These are phyloP conservation scores for Aspergillus eucalypticola DNA, from an alignment of 2,329 filamentous ascomycete species.

Conservation along the genomic window DNA sequence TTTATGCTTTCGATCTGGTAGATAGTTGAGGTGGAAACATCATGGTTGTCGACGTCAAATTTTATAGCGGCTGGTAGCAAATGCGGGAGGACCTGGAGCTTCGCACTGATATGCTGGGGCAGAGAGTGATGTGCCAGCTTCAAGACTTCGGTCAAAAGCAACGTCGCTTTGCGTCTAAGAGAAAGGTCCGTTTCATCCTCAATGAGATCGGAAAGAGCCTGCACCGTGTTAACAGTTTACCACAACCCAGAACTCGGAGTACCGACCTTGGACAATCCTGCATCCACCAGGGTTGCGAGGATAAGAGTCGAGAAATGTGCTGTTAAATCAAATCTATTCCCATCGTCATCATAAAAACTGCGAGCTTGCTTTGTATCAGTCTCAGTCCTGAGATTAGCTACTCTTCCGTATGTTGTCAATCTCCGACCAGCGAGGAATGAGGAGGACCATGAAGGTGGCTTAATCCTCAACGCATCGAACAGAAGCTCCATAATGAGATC, in stretches of 20 bases:
- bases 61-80: slow-evolving; percentile 75
- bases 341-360: slow-evolving; percentile 66
- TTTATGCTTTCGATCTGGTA: slow-evolving; percentile 99
- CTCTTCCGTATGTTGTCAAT: slow-evolving; percentile 93
- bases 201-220: slow-evolving; percentile 52
- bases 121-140: slow-evolving; percentile 85
- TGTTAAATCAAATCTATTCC: slow-evolving; percentile 69
- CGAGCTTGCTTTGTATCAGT: slow-evolving; percentile 54
- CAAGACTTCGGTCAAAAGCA: slow-evolving; percentile 86
- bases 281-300: slow-evolving; percentile 79
- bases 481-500: slow-evolving; percentile 87
- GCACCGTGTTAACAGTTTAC: slow-evolving; percentile 22
- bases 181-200: slow-evolving; percentile 51
- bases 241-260: background rate
- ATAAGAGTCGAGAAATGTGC: slow-evolving; percentile 92
- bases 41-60: slow-evolving; percentile 70
- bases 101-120: slow-evolving; percentile 76
- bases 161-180: slow-evolving; percentile 82
- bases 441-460: slow-evolving; percentile 90
- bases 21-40: slow-evolving; percentile 82
- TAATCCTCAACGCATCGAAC: slow-evolving; percentile 82
- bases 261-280: slow-evolving; percentile 64
- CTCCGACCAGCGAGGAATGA: slow-evolving; percentile 91
- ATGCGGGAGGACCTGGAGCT: slow-evolving; percentile 84
- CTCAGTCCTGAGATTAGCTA: slow-evolving; percentile 75